Evolutionary conservation across 345 rosid species (phyloP), one percentile per base, ranked within the genome.

Genomic region (Nasturtium officinale): DNA sequence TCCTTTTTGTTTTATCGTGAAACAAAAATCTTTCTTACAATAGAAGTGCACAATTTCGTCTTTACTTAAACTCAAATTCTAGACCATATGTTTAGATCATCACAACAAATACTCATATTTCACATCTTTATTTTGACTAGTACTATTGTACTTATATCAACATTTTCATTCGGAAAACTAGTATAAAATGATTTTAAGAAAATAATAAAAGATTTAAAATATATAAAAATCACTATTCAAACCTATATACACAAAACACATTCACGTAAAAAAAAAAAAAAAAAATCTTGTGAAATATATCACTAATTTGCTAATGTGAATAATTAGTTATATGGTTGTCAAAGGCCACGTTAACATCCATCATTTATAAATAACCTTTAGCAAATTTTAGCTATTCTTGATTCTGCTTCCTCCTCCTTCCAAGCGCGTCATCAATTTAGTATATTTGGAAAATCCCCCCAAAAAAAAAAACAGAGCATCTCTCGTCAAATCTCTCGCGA

Each of bases 301-400:
- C 26, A 25, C 1, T 25, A 25, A 25, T 25, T 25, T 25, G 26
- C 3, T 25, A 1, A 25, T 25, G 26, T 25, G 1, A 25, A 25
- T 25, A 25, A 25, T 1, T 25, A 25, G 48, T 2, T 33, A 67
- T 5, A 67, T 38, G 7, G 48, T 71, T 47, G 67, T 47, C n/a
- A 59, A 70, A 47, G 9, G 50, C 48, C 20, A 59, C 75, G 67
- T 71, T 47, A 71, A 61, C 65, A 73, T 56, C 59, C n/a, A 47
- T 46, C 42, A 20, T 40, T 32, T 25, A 74, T 66, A 74, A 66
- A 74, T 66, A 74, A 67, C 67, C 73, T 48, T 20, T 4, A 54
- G 42, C 67, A 66, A 18, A 38, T 13, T 67, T 74, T 57, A 57
- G 67, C 73, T 29, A 61, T 75, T 75, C 61, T 13, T 59, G 48